Evolutionary conservation across 1,139 yeast species (phyloP), one percentile per base, ranked within the genome.

Genomic region (Candida pseudocylindracea): DNA sequence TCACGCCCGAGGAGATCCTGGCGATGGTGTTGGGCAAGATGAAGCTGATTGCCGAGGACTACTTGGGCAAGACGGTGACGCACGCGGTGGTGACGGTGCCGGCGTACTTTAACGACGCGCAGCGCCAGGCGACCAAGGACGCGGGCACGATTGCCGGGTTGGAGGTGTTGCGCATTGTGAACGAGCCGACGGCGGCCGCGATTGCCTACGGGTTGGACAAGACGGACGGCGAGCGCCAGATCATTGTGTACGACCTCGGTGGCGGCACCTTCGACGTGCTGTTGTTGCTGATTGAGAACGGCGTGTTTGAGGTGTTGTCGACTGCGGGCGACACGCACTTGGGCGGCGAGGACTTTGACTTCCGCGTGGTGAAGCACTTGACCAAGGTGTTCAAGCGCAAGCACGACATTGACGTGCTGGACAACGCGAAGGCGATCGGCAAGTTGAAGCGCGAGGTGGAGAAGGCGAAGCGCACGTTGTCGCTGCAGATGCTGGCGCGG

Each of bases 241-340:
- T 83, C 37, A 68, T 83, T 51, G 81, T 83, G 49, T 83, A 81
- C 59, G 95, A 83, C 59, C 67, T 83, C 51, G 95, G 95, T 71
- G 95, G 95, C 65, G 95, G 95, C 68, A 83, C 95, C 49, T 83
- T 83, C 57, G 95, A 83, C 78, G 95, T 83, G 36, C 83, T 95
- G 30, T 66, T 83, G 44, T 67, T 83, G 46, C 74, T 88, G 36
- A 83, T 83, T 54, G 93, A 83, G 57, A 93, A 81, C 42, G 95
- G 95, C 69, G 79, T 83, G 45, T 83, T 83, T 56, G 92, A 83
- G 60, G 95, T 83, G 49, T 80, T 81, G 68, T 85, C 95, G 41
- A 83, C 95, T 45, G 94, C 94, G 38, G 95, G 95, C 75, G 94
- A 83, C 62, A 83, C 95, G 42, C 95, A 83, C 61, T 70, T 83